phyloP scores from a whole-genome alignment of 1,139 yeast genomes.

The Fermentozyma sake region DNA sequence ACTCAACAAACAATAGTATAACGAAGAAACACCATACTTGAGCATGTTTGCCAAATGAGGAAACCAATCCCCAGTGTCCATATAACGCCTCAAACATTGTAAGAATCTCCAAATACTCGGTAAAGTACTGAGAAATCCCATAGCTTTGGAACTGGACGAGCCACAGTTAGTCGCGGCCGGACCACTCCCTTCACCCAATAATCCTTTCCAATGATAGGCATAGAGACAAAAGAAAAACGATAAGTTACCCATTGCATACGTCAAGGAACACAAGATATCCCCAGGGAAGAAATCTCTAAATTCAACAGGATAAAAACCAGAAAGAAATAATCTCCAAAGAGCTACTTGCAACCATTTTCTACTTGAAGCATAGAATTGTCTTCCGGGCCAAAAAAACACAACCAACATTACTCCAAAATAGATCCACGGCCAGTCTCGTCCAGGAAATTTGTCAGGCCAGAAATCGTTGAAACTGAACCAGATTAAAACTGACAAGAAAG shows the following conservation, averaged over 20 bases:
- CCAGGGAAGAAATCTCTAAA: constrained; percentile 92
- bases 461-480: constrained; percentile 76
- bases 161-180: constrained; percentile 50
- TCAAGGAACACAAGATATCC: constrained; percentile 81
- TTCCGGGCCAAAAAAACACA: constrained; percentile 61
- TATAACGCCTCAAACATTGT: constrained; percentile 87
- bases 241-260: constrained; percentile 81
- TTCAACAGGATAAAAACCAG: constrained; percentile 92
- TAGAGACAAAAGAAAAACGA: constrained; percentile 85
- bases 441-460: constrained; percentile 58
- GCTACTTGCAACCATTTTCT: constrained; percentile 75
- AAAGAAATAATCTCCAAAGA: constrained; percentile 63
- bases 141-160: constrained; percentile 64
- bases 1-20: constrained; percentile 73
- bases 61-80: constrained; percentile 92
- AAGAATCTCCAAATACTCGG: constrained; percentile 90
- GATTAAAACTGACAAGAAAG: constrained; percentile 53
- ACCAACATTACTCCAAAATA: constrained; percentile 53
- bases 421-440: constrained; percentile 79
- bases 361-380: constrained; percentile 47
- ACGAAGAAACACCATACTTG: constrained; percentile 64
- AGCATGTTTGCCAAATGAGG: constrained; percentile 93
- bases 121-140: constrained; percentile 80
- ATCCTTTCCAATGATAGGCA: constrained; percentile 61
- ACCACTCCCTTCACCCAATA: constrained; percentile 31